Base-by-base conservation (phyloP, 2,329 filamentous ascomycete genomes). In the Teratosphaeria destructans region DNA sequence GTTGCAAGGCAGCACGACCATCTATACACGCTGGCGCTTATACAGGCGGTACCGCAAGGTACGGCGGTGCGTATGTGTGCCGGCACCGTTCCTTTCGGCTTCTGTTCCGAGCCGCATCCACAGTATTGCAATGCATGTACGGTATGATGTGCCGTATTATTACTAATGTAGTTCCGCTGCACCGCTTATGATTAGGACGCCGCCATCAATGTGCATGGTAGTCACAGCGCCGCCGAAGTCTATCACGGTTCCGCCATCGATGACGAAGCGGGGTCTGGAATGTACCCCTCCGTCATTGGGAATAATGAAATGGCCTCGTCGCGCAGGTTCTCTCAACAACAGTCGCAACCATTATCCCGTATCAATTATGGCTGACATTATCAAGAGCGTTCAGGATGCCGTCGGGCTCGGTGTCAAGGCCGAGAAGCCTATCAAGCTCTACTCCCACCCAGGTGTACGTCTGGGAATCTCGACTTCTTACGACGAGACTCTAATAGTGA, bases 351-450 rank as follows among this genome's bases (percentile, higher is more conserved):
- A 19, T 43, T 5, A n/a, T 5, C 16, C 5, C 2, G 14, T 14
- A 10, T 16, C 37, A 14, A 14, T 16, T 14, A 43, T 49, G 43
- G 43, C 43, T 19, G 43, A 49, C 43, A 23, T 49, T 49, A 23
- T 49, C 43, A 49, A 49, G n/a, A 49, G 43, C 3, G 43, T 49
- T 23, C 43, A 49, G 10, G 19, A 49, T 23, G 43, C 43, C 43
- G 43, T 49, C 43, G 43, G 43, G 43, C 43, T 49, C 29, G 52
- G 53, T 27, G 34, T 54, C 54, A 61, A 53, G 49, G 54, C 43
- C 32, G 52, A 32, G n/a, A 67, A 67, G 53, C 65, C 68, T 32
- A 61, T 70, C 60, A 69, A 65, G 64, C 64, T 70, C 52, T 69
- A 70, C 61, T 64, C 62, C 32, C 68, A 70, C 55, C 62, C 65